A percentile compares a stretch with the other conserved stretches of the same genome.
Evolutionary conservation across 164 flowering plant genomes (phyloP).

Genomic region (Vitis cinerea): DNA sequence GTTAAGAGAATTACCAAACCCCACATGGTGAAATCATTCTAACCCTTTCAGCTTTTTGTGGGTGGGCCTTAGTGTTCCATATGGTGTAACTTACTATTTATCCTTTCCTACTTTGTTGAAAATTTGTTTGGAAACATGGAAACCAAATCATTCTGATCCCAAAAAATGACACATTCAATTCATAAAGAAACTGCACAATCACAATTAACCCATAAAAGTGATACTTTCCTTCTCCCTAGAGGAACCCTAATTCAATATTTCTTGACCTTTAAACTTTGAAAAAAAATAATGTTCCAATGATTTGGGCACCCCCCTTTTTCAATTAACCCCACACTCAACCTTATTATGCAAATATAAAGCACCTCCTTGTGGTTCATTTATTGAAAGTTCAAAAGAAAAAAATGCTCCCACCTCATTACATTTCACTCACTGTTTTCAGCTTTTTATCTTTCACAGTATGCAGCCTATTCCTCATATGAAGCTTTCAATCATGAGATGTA

Average conservation of each 20-base stretch:
- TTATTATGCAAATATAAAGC: not conserved
- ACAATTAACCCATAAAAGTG: slow-evolving; percentile 21
- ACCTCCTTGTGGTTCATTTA: not conserved
- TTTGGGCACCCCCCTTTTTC: slow-evolving; percentile 15
- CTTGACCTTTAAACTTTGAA: slow-evolving; percentile 1
- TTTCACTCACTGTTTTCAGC: not conserved
- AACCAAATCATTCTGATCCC: slow-evolving; percentile 21
- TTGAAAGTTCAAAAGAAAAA: not conserved
- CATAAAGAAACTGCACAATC: slow-evolving; percentile 3
- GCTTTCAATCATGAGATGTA: slow-evolving; percentile 10
- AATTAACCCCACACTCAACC: not conserved
- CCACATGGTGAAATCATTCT: not conserved
- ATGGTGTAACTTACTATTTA: not conserved
- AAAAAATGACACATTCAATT: slow-evolving; percentile 9
- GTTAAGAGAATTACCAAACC: not conserved
- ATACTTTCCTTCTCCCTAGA: slow-evolving; percentile 38
- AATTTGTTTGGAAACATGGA: slow-evolving; percentile 22
- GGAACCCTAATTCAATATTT: slow-evolving; percentile 19
- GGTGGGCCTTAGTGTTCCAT: slow-evolving; percentile 22
- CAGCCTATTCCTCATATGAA: not conserved
- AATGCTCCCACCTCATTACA: not conserved
- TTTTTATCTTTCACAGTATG: slow-evolving; percentile 1
- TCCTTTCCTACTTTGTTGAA: slow-evolving; percentile 26
- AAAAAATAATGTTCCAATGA: slow-evolving; percentile 25
- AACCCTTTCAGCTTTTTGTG: not conserved